Evolutionary conservation across 345 rosid species (phyloP).

Genomic region (Xanthoceras sorbifolium): DNA sequence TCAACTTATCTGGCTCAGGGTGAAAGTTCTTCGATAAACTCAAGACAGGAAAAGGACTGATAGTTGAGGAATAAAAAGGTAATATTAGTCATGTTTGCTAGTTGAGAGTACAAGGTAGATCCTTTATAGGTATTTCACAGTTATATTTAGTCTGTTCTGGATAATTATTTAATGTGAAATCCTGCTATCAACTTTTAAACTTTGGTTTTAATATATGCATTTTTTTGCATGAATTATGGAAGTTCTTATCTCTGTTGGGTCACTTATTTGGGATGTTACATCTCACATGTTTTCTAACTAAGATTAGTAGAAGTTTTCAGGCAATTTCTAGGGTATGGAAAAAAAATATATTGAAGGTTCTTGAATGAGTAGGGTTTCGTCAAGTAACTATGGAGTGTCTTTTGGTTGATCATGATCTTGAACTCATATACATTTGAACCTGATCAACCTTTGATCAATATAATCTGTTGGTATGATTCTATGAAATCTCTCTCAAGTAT

Average conservation of each 20-base stretch:
- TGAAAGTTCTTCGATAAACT: not conserved
- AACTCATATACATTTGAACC: too few relatives aligned
- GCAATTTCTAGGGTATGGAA: too few relatives aligned
- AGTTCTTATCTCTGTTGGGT: not conserved
- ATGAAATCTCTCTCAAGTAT: too few relatives aligned
- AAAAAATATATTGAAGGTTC: too few relatives aligned
- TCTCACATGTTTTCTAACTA: too few relatives aligned
- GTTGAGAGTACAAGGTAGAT: not conserved
- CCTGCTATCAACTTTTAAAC: not conserved
- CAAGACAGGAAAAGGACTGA: not conserved
- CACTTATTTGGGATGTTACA: not conserved
- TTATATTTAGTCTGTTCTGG: not conserved
- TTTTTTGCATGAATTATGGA: not conserved
- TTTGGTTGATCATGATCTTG: too few relatives aligned
- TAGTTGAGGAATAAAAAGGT: conserved; percentile 17
- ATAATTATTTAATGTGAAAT: conserved; percentile 9
- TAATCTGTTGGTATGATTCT: too few relatives aligned
- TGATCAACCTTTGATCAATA: too few relatives aligned
- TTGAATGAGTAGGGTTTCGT: too few relatives aligned
- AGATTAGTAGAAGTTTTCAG: too few relatives aligned
- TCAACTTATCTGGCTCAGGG: not conserved
- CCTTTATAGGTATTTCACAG: not conserved
- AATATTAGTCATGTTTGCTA: not conserved
- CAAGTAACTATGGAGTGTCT: too few relatives aligned
- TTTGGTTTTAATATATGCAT: not conserved